phyloP scores from a whole-genome alignment of 225 moss, liverwort and hornwort species.

The Pleurozium schreberi region DNA sequence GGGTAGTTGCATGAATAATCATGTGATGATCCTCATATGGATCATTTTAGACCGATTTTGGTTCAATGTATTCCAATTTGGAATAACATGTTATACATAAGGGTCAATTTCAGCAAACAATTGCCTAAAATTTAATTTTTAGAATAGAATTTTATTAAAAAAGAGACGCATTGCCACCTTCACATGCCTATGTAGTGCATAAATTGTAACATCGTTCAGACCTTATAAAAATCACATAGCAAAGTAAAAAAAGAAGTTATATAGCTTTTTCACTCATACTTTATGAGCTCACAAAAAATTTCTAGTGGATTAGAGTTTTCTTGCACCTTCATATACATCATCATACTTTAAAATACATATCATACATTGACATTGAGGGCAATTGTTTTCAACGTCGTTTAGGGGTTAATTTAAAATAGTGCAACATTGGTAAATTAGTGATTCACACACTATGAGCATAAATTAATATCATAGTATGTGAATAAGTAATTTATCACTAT shows the following conservation, averaged over 20 bases:
- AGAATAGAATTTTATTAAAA: neutral
- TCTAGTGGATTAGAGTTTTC: neutral
- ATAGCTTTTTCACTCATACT: neutral
- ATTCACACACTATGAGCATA: no score
- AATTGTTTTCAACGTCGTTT: neutral
- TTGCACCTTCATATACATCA: neutral
- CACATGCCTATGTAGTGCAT: neutral
- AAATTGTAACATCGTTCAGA: neutral
- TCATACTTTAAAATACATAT: neutral
- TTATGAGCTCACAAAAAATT: neutral
- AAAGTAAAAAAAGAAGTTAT: neutral
- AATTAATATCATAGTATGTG: neutral
- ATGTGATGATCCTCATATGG: neutral
- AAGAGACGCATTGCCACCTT: neutral
- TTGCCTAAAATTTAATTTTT: no score
- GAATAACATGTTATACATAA: neutral
- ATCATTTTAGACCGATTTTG: neutral
- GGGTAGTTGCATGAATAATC: neutral
- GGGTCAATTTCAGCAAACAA: neutral
- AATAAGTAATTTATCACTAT: accelerated
- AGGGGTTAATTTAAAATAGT: neutral
- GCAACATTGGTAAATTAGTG: neutral
- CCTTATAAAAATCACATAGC: neutral
- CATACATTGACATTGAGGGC: no score
- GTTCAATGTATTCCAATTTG: neutral